Base-by-base conservation (phyloP, 225 moss, liverwort and hornwort species). In the Polytrichum formosum region DNA sequence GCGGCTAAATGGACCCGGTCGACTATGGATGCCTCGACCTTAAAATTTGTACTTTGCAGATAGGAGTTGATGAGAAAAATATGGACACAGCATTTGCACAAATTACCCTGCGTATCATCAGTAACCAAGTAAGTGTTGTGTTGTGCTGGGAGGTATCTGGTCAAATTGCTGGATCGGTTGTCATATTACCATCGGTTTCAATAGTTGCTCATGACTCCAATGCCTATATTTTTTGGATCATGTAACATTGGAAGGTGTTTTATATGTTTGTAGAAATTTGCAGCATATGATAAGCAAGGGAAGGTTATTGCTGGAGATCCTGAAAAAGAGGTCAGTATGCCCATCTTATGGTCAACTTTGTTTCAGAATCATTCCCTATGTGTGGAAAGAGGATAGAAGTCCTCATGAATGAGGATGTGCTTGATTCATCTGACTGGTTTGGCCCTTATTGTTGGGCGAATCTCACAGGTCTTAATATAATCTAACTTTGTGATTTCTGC, bases 21-120 rank as follows among this genome's bases (percentile, higher is more conserved):
- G 26, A 26, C 26, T 26, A 26, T 26, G 26, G 26, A 26, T 26
- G 26, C 1, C 26, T 26, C 1, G 26, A 26, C 26, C 26, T 26
- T 26, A 72, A 16, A 76, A 30, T 25, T 55, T 65, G 71, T 64
- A 28, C 35, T 65, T 30, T 75, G 65, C 89, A 97, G 97, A 77
- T 98, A 72, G 97, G 90, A 81, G 84, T 94, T 73, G 97, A 92
- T 80, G 86, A 92, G 76, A 98, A 92, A 76, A 94, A 94, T 74
- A 87, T 85, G 61, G 97, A 98, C 73, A 98, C 94, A 54, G 94
- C 97, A 29, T 98, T 98, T 80, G 97, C 92, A 25, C 94, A 94
- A 69, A 73, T 98, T 60, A 92, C 94, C 53, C 84, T 98, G 63
- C 82, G 83, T 72, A 91, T 98, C 69, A 65, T 92, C 62, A 94